Evolutionary conservation across 164 flowering plant genomes (phyloP).

Genomic region (Stephania cephalantha): DNA sequence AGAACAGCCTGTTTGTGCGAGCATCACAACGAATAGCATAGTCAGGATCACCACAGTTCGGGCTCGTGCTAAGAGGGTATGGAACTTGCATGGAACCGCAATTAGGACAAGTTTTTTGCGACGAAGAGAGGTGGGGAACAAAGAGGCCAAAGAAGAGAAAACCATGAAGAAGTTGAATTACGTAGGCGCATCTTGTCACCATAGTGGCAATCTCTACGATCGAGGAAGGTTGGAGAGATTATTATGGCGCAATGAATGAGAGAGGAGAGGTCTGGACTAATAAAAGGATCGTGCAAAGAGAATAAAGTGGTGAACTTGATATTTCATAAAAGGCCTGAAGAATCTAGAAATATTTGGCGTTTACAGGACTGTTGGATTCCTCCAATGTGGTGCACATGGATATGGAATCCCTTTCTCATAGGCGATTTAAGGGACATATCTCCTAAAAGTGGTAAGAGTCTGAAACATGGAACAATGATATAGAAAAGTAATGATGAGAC

Average conservation of each 20-base stretch:
- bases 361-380: slow-evolving; percentile 28
- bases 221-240: slow-evolving; percentile 14
- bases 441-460: slow-evolving; percentile 6
- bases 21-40: slow-evolving; percentile 46
- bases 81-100: slow-evolving; percentile 57
- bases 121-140: slow-evolving; percentile 19
- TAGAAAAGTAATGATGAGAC: neutral
- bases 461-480: slow-evolving; percentile 1
- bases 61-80: slow-evolving; percentile 55
- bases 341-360: slow-evolving; percentile 24
- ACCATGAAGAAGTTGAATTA: slow-evolving; percentile 4
- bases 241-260: slow-evolving; percentile 14
- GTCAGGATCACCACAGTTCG: slow-evolving; percentile 44
- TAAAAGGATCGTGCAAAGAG: slow-evolving; percentile 22
- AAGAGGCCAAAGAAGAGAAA: slow-evolving; percentile 20
- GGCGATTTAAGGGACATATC: slow-evolving; percentile 12
- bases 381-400: slow-evolving; percentile 13
- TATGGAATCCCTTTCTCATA: slow-evolving; percentile 7
- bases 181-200: slow-evolving; percentile 7
- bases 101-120: slow-evolving; percentile 43
- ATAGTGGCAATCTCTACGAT: slow-evolving; percentile 17
- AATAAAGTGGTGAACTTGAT: slow-evolving; percentile 31
- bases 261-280: slow-evolving; percentile 17
- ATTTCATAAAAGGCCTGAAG: slow-evolving; percentile 21
- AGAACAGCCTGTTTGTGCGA: slow-evolving; percentile 37